Evolutionary conservation across 208 protist genomes (phyloP).

Genomic region (Leptomonas pyrrhocoris): DNA sequence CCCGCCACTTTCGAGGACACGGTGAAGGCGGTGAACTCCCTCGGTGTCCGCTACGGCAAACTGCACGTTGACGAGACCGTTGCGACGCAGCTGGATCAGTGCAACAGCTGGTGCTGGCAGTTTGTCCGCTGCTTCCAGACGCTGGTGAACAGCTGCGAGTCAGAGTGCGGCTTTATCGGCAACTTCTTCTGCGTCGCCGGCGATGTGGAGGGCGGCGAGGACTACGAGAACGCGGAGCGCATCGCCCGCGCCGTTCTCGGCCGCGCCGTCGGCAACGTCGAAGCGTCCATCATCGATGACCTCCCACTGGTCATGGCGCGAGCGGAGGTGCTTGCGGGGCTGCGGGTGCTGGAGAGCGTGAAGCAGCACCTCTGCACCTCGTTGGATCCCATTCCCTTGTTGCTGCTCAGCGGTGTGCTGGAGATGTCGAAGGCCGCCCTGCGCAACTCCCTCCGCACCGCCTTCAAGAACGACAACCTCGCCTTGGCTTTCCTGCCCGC

Average conservation of each 20-base stretch:
- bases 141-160: constrained; percentile 61
- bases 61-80: constrained; percentile 44
- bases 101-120: constrained; percentile 71
- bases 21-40: constrained; percentile 46
- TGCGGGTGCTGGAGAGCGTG: constrained; percentile 69
- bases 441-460: constrained; percentile 47
- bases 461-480: constrained; percentile 64
- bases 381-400: constrained; percentile 77
- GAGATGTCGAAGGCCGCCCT: constrained; percentile 74
- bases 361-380: constrained; percentile 83
- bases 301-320: constrained; percentile 60
- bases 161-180: constrained; percentile 79
- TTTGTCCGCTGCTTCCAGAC: constrained; percentile 55
- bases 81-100: constrained; percentile 43
- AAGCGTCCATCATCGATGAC: constrained; percentile 45
- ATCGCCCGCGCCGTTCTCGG: constrained; percentile 65
- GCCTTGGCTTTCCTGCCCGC: constrained; percentile 48
- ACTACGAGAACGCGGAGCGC: constrained; percentile 58
- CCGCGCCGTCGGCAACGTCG: constrained; percentile 39
- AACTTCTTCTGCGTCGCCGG: constrained; percentile 77
- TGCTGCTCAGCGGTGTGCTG: constrained; percentile 81
- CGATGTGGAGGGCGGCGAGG: constrained; percentile 46
- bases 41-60: constrained; percentile 51
- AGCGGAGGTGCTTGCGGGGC: constrained; percentile 56
- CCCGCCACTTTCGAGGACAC: constrained; percentile 67